Evolutionary conservation across 306 rosid genomes (phyloP).

Genomic region (Dryas octopetala): DNA sequence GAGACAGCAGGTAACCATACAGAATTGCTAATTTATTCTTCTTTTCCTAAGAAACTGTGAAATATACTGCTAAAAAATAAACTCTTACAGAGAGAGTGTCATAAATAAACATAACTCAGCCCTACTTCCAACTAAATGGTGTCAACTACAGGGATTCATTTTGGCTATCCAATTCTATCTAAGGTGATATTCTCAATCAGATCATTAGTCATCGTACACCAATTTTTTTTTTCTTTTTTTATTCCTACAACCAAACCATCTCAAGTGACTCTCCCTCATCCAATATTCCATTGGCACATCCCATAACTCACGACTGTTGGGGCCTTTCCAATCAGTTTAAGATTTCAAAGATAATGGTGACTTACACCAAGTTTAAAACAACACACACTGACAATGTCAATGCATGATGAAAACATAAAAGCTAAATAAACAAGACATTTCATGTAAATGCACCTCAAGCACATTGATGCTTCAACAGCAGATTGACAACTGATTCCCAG

Average conservation of each 20-base stretch:
- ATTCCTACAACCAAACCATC: slow-evolving; percentile 2
- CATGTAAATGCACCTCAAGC: slow-evolving; percentile 48
- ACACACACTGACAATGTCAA: background rate
- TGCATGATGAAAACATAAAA: background rate
- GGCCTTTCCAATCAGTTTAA: background rate
- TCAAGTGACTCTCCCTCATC: background rate
- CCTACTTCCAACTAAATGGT: background rate
- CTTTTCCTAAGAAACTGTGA: background rate
- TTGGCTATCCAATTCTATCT: background rate
- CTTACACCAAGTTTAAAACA: background rate
- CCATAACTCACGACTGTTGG: background rate
- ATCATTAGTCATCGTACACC: background rate
- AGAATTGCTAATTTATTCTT: background rate
- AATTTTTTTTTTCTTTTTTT: background rate
- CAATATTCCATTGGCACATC: background rate
- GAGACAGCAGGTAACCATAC: background rate
- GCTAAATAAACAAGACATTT: slow-evolving; percentile 5
- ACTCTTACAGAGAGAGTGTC: background rate
- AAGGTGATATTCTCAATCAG: background rate
- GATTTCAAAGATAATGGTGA: background rate
- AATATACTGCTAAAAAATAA: background rate
- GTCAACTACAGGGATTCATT: background rate
- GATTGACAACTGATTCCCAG: slow-evolving; percentile 28
- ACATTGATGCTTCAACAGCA: slow-evolving; percentile 35
- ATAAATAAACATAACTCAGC: background rate